A percentile compares a stretch with the other conserved stretches of the same genome.
These are phyloP conservation scores for Colletotrichum sp. DNA, from an alignment of 2,329 filamentous ascomycete species.

Conservation along the genomic window DNA sequence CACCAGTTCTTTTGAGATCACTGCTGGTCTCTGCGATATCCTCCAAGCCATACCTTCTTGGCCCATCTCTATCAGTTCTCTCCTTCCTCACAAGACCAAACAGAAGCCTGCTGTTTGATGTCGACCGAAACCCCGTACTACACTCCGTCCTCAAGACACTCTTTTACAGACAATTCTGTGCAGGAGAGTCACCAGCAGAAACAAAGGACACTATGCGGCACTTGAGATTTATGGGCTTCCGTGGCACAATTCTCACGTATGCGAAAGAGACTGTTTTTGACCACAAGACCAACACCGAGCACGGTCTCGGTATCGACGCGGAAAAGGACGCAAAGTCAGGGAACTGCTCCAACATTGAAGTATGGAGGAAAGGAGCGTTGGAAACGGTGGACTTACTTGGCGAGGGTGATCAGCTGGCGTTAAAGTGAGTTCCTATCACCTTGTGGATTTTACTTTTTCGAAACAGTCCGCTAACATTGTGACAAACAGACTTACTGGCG, in stretches of 20 bases:
- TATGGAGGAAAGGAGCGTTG: conserved; percentile 77
- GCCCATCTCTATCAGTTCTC: background rate
- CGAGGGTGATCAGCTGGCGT: conserved; percentile 66
- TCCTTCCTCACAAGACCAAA: conserved; percentile 6
- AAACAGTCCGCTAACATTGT: background rate
- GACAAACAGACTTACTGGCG: conserved; percentile 73
- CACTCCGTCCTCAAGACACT: conserved; percentile 76
- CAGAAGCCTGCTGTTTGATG: conserved; percentile 52
- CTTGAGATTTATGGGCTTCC: conserved; percentile 78
- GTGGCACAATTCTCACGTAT: conserved; percentile 85
- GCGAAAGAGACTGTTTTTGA: conserved; percentile 80
- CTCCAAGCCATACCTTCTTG: background rate
- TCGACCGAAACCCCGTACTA: conserved; percentile 77
- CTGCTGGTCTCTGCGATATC: conserved; percentile 2
- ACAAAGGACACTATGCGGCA: conserved; percentile 68
- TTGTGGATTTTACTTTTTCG: background rate
- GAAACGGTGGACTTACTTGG: conserved; percentile 76
- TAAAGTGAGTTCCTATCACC: conserved; percentile 53
- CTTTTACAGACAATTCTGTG: conserved; percentile 92
- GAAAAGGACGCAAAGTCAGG: conserved; percentile 51
- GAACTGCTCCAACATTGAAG: conserved; percentile 62
- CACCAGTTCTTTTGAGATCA: background rate
- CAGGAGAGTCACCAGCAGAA: conserved; percentile 74
- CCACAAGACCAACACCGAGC: conserved; percentile 51
- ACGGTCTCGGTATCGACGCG: conserved; percentile 47